Evolutionary conservation across 805 yeast species (phyloP).

Genomic region (Jamesozyma piceae): DNA sequence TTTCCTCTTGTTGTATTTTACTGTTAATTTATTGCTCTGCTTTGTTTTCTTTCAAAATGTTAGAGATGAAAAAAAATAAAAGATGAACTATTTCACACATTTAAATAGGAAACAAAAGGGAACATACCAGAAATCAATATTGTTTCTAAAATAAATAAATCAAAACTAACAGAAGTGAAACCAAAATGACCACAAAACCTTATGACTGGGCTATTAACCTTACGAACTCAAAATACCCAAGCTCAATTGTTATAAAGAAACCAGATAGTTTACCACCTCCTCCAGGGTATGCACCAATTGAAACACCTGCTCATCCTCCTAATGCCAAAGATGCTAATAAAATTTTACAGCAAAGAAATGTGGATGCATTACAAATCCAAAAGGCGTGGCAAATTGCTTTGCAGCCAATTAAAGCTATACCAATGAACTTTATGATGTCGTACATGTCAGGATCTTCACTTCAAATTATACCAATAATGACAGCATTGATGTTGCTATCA

Average conservation of each 20-base stretch:
- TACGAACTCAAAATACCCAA: slow-evolving; percentile 4
- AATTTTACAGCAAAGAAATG: background rate
- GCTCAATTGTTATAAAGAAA: background rate
- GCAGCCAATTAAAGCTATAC: slow-evolving; percentile 76
- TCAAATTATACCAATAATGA: slow-evolving; percentile 84
- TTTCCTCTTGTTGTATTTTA: no score
- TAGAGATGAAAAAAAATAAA: no score
- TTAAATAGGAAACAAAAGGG: no score
- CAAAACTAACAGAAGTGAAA: no score
- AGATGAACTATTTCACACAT: no score
- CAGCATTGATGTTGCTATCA: slow-evolving; percentile 75
- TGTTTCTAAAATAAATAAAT: no score
- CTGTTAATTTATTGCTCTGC: no score
- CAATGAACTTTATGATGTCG: slow-evolving; percentile 83
- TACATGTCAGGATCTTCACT: slow-evolving; percentile 88
- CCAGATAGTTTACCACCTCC: slow-evolving; percentile 16
- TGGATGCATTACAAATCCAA: slow-evolving; percentile 28
- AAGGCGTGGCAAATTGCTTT: slow-evolving; percentile 84
- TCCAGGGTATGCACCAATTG: slow-evolving; percentile 17
- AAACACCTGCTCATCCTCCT: background rate
- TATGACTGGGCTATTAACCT: slow-evolving; percentile 15
- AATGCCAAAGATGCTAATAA: background rate
- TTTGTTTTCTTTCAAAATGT: no score
- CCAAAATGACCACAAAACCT: slow-evolving; percentile 3
- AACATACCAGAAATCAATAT: no score